Conservation (phyloP, 495 filamentous ascomycete genomes). For the Penicillium lividum region DNA sequence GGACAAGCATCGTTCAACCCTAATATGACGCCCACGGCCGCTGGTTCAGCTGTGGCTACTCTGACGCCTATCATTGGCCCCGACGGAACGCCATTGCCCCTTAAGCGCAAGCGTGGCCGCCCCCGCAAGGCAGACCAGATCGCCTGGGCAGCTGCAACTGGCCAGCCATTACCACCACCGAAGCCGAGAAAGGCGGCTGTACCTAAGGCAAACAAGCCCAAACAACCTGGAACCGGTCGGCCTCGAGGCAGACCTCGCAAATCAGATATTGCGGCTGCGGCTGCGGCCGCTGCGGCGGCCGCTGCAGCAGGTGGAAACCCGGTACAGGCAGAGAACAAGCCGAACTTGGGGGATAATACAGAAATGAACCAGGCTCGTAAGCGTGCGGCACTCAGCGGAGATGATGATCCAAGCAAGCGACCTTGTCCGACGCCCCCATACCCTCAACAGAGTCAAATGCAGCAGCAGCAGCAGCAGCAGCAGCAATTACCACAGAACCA, state of each 20-base stretch:
- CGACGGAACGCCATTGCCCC: conserved; percentile 35
- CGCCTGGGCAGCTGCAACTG: conserved; percentile 28
- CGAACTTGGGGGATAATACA: neutral
- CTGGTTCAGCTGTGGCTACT: conserved; percentile 9
- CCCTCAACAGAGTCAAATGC: conserved; percentile 17
- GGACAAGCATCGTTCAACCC: conserved; percentile 28
- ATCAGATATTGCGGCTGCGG: conserved; percentile 39
- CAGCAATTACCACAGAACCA: conserved; percentile 12
- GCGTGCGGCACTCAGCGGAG: conserved; percentile 22
- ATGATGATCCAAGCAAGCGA: conserved; percentile 39
- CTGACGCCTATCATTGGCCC: conserved; percentile 28
- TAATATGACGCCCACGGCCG: conserved; percentile 24
- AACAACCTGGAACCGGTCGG: conserved; percentile 32
- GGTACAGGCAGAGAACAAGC: conserved; percentile 9
- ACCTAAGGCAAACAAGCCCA: conserved; percentile 28
- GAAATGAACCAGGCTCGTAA: conserved; percentile 30
- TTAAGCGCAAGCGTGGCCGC: conserved; percentile 42
- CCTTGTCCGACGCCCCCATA: conserved; percentile 34
- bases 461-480: conserved; percentile 7
- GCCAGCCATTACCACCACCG: conserved; percentile 28
- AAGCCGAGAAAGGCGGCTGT: conserved; percentile 30
- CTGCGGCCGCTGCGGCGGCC: conserved; percentile 29
- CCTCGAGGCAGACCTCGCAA: conserved; percentile 44
- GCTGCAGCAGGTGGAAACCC: conserved; percentile 14
- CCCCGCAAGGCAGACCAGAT: conserved; percentile 43